These are phyloP conservation scores for Yarrowia bubula DNA, from an alignment of 805 yeast genomes.

Conservation along the genomic window DNA sequence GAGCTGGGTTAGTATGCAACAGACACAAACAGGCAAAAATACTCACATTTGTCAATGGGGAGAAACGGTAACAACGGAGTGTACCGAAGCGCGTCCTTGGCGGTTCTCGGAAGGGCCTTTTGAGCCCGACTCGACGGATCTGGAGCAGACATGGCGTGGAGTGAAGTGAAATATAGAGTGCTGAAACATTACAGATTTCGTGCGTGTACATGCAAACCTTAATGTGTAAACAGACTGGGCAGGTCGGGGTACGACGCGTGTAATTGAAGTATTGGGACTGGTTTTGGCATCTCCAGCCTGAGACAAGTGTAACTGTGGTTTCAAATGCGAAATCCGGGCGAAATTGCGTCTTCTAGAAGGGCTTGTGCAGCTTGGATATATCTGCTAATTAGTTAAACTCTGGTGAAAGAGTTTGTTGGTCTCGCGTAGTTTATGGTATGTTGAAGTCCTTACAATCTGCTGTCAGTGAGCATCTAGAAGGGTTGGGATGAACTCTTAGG, in stretches of 20 bases:
- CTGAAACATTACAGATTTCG: background rate
- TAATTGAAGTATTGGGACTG: no score
- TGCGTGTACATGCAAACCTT: background rate
- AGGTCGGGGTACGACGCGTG: background rate
- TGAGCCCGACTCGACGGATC: background rate
- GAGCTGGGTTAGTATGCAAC: slow-evolving; percentile 11
- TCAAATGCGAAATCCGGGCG: no score
- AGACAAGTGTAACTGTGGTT: no score
- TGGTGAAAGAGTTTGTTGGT: no score
- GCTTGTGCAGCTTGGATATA: no score
- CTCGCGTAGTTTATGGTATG: no score
- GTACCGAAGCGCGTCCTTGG: background rate
- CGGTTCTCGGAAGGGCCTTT: background rate
- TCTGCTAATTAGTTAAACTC: no score
- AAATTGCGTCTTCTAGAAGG: no score
- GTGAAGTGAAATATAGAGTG: background rate
- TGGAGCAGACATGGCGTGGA: background rate
- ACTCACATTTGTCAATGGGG: background rate
- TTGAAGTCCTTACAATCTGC: no score
- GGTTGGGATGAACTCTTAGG: no score
- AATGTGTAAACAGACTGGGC: background rate
- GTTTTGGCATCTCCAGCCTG: background rate
- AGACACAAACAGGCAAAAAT: background rate
- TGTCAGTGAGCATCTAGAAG: no score
- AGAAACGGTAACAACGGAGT: background rate